Conservation (phyloP, 176 grass and related monocot genomes). For the Lolium perenne region DNA sequence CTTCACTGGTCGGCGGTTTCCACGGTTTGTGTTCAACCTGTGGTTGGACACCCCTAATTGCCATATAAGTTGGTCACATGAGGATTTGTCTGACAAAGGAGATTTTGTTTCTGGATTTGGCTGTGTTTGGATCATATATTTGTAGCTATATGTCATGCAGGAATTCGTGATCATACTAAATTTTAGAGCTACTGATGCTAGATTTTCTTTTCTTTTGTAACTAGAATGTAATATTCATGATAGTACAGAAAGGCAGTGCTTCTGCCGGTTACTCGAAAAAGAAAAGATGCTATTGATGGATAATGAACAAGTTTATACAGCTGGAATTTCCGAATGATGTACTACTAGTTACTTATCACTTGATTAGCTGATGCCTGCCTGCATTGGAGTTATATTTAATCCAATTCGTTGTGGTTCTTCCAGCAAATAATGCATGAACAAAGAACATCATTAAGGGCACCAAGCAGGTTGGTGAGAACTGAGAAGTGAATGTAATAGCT, state of each 20-base stretch:
- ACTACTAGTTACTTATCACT: not conserved
- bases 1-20: not conserved
- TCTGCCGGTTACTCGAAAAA: no score
- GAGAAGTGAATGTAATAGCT: constrained; percentile 13
- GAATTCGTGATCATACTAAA: not conserved
- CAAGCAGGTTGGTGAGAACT: constrained; percentile 11
- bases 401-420: not conserved
- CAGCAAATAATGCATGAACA: constrained; percentile 9
- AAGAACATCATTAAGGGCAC: constrained; percentile 1
- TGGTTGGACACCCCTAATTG: not conserved
- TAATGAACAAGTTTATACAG: not conserved
- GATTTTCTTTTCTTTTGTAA: not conserved
- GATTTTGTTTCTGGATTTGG: not conserved
- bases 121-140: not conserved
- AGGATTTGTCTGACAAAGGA: constrained; percentile 9
- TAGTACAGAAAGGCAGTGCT: not conserved
- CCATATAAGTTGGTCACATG: constrained; percentile 7
- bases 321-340: constrained; percentile 20
- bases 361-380: not conserved
- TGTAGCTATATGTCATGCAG: not conserved
- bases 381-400: not conserved
- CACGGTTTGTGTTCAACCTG: not conserved
- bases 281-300: constrained; percentile 15
- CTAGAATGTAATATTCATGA: not conserved
- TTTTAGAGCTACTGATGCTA: not conserved